These are phyloP conservation scores for Curvularia eragrostidis DNA, from an alignment of 2,329 filamentous ascomycete species.

Conservation along the genomic window DNA sequence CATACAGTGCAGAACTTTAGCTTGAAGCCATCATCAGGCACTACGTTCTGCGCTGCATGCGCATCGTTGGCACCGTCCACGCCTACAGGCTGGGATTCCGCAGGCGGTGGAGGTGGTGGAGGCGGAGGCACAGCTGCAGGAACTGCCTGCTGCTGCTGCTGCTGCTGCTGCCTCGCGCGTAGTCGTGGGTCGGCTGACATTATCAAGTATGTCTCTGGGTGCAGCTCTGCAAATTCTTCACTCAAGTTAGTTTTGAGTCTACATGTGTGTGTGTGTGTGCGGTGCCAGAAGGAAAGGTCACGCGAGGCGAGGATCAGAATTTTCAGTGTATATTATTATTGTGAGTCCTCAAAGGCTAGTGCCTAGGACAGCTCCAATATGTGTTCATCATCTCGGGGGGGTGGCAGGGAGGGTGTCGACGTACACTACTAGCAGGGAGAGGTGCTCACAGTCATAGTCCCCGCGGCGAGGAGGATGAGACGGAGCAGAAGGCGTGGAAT, in stretches of 20 bases:
- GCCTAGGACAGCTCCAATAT: conserved; percentile 81
- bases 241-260: conserved; percentile 30
- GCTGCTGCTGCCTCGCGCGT: conserved; percentile 53
- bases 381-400: conserved; percentile 61
- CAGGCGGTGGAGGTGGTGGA: conserved; percentile 55
- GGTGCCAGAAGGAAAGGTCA: conserved; percentile 19
- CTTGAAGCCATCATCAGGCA: conserved; percentile 70
- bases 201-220: conserved; percentile 5
- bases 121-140: conserved; percentile 59
- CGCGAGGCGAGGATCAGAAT: conserved; percentile 44
- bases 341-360: conserved; percentile 60
- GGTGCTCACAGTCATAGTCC: conserved; percentile 8
- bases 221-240: conserved; percentile 36
- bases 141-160: conserved; percentile 52
- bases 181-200: conserved; percentile 58
- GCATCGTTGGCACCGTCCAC: conserved; percentile 43
- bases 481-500: not conserved
- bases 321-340: conserved; percentile 52
- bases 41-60: conserved; percentile 31
- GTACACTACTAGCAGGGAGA: conserved; percentile 18
- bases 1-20: conserved; percentile 99
- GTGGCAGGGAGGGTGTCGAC: conserved; percentile 14
- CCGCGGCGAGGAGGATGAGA: conserved; percentile 8
- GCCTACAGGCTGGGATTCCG: conserved; percentile 45
- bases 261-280: conserved; percentile 3